Evolutionary conservation across 805 yeast species (phyloP), one percentile per base, ranked within the genome.

Genomic region (Candida taoyuanica): DNA sequence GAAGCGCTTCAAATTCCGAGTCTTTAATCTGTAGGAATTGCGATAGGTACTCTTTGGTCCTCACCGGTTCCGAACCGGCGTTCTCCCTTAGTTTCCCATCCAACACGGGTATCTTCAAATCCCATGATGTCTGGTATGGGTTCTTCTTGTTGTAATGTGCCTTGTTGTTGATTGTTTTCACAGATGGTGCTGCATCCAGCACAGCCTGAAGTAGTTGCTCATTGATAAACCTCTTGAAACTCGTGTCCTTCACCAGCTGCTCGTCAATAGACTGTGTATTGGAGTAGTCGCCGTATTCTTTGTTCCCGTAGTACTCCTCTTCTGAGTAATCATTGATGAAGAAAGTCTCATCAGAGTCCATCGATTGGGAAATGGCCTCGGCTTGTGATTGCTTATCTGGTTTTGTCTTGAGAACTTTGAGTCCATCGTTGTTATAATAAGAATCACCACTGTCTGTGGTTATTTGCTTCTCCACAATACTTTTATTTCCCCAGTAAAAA

Each of bases 21-120:
- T 39, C 46, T 2, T 33, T 34, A 12, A 56, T 14, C 28, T 40
- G 38, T 8, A 56, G 26, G 29, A 42, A 56, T 2, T 47, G 39
- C 5, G 42, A 29, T 1, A 56, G 37, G 29, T 47, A 56, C 8
- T 53, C 40, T 24, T 56, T 54, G 1, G 53, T 29, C 33, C 60
- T 42, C 2, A 56, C 35, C 17, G 55, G 55, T 16, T 56, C 59
- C 17, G 29, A 40, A 5, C 36, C 41, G 14, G 39, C 44, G 34
- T 50, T 52, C 34, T 56, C 60, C 25, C 58, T 34, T 3, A 50
- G 34, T 34, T 51, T 54, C 3, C 60, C 60, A 7, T 42, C 40
- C 3, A 43, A 15, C 3, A 53, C 53, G 1, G 60, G 60, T 16
- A 56, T 37, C 28, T 48, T 56, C 9, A 19, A 14, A 17, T 45